These are phyloP conservation scores for Phytophthora multivora DNA, from an alignment of 352 stramenopile genomes.

Conservation along the genomic window DNA sequence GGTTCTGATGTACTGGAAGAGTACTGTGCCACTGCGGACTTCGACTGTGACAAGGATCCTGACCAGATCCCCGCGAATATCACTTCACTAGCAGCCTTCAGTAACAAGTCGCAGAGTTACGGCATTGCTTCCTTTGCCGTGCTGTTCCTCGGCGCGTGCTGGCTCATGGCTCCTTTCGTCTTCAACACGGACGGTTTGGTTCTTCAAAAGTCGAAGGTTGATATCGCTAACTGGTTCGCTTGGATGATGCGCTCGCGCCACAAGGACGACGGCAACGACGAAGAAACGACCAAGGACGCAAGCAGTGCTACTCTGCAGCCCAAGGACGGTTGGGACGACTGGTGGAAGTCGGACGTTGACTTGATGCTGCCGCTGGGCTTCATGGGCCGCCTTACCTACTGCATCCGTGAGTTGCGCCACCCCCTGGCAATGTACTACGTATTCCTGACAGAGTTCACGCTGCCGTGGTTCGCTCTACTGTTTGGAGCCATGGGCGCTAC, in stretches of 20 bases:
- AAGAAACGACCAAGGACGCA: conserved; percentile 43
- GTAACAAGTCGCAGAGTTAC: conserved; percentile 70
- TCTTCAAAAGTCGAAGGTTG: conserved; percentile 81
- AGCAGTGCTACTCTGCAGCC: conserved; percentile 45
- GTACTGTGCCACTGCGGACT: conserved; percentile 56
- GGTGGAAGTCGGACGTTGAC: conserved; percentile 73
- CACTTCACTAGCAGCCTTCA: conserved; percentile 64
- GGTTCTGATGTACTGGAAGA: conserved; percentile 44
- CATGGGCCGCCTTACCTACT: conserved; percentile 81
- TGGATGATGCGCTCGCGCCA: conserved; percentile 77
- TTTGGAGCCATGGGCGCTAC: conserved; percentile 55
- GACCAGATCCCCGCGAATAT: conserved; percentile 71
- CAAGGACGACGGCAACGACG: conserved; percentile 48
- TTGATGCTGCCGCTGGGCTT: conserved; percentile 67
- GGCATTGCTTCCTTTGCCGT: conserved; percentile 84
- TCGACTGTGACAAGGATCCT: conserved; percentile 53
- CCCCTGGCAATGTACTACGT: conserved; percentile 85
- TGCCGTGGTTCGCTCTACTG: conserved; percentile 50
- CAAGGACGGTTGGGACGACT: conserved; percentile 79
- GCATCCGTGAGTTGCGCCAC: conserved; percentile 77
- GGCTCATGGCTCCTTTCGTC: conserved; percentile 83
- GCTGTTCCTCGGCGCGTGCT: conserved; percentile 79
- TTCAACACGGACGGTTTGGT: conserved; percentile 92
- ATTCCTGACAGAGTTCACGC: conserved; percentile 71
- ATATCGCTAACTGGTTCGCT: conserved; percentile 81